Percentiles rank a stretch among this genome's conserved stretches.
phyloP scores from a whole-genome alignment of 495 filamentous ascomycete genomes.

The Lophiostoma macrostomum region DNA sequence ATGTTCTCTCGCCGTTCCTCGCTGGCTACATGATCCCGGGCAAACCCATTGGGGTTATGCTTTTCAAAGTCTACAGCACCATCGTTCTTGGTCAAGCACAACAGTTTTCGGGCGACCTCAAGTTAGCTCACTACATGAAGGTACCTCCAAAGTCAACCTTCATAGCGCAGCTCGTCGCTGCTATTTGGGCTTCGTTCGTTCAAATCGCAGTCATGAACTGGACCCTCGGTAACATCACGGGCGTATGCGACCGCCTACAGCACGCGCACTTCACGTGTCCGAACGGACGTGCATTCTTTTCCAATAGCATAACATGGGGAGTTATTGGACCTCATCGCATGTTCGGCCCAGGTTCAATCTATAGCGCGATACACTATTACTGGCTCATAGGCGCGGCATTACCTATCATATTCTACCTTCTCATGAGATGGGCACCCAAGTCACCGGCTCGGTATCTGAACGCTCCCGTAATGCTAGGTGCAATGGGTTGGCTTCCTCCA shows the following conservation, averaged over 20 bases:
- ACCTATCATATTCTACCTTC: constrained; percentile 48
- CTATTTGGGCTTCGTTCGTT: constrained; percentile 43
- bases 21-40: constrained; percentile 41
- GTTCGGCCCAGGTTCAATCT: constrained; percentile 51
- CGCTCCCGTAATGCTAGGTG: constrained; percentile 51
- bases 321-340: constrained; percentile 53
- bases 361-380: constrained; percentile 49
- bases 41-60: constrained; percentile 43
- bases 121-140: constrained; percentile 50
- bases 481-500: constrained; percentile 48
- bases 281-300: constrained; percentile 34
- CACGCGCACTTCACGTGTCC: constrained; percentile 32
- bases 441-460: constrained; percentile 45
- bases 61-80: constrained; percentile 35
- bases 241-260: constrained; percentile 41
- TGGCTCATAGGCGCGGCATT: constrained; percentile 50
- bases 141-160: constrained; percentile 45
- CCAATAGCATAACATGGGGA: constrained; percentile 56
- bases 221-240: constrained; percentile 44
- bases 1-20: constrained; percentile 44
- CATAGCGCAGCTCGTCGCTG: constrained; percentile 43
- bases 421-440: constrained; percentile 47
- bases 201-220: constrained; percentile 46
- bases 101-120: constrained; percentile 46
- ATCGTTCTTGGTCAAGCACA: constrained; percentile 34